phyloP scores from a whole-genome alignment of 306 rosid genomes.

The Coriaria nepalensis region DNA sequence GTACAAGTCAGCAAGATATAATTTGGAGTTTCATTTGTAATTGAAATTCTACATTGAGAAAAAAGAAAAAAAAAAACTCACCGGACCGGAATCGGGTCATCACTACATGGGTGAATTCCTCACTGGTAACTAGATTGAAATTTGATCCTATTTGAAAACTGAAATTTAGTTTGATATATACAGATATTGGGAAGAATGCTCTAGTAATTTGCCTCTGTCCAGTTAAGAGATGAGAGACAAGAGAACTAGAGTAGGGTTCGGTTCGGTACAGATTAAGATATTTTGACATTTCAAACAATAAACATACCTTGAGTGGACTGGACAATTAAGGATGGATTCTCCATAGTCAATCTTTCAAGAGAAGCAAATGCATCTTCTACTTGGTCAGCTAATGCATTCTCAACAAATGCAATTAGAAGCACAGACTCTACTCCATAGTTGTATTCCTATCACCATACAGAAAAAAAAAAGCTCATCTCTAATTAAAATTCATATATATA shows the following conservation, averaged over 20 bases:
- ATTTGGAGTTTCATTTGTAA: too few species aligned
- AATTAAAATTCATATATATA: too few species aligned
- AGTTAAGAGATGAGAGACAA: not conserved
- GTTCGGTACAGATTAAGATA: not conserved
- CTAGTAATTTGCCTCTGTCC: not conserved
- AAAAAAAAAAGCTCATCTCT: too few species aligned
- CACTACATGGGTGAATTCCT: conserved; percentile 59
- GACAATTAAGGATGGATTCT: conserved; percentile 67
- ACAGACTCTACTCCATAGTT: conserved; percentile 69
- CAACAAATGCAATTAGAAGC: conserved; percentile 55
- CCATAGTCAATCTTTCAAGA: conserved; percentile 31
- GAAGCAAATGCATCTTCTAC: conserved; percentile 48
- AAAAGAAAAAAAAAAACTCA: conserved; percentile 26
- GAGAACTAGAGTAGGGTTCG: too few species aligned
- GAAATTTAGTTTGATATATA: not conserved
- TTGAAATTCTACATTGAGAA: too few species aligned
- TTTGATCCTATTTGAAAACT: conserved; percentile 41
- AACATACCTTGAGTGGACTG: conserved; percentile 67
- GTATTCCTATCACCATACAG: conserved; percentile 46
- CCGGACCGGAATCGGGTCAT: conserved; percentile 77
- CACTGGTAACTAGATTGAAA: conserved; percentile 42
- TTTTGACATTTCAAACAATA: not conserved
- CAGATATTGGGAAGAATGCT: not conserved
- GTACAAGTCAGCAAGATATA: conserved; percentile 14
- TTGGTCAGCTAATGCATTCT: conserved; percentile 23